A percentile compares a stretch with the other conserved stretches of the same genome.
These are phyloP conservation scores for Rhamnella rubrinervis DNA, from an alignment of 331 rosid genomes.

Conservation along the genomic window DNA sequence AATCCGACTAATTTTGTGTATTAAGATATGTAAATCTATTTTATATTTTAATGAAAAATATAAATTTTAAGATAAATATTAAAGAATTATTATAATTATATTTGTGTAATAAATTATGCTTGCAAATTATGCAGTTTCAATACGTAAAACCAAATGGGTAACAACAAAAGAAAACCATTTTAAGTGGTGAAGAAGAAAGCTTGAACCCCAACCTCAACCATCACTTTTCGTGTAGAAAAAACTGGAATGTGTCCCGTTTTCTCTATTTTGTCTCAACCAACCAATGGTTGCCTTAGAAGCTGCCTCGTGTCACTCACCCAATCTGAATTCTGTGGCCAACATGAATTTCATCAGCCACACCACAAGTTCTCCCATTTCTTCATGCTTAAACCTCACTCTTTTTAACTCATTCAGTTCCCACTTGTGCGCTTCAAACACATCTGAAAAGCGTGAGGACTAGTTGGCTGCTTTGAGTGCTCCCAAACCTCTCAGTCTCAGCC, in stretches of 20 bases:
- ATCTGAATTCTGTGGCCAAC: conserved; percentile 34
- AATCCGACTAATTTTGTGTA: too few relatives aligned
- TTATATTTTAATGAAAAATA: too few relatives aligned
- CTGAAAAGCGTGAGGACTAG: neutral
- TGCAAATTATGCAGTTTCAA: too few relatives aligned
- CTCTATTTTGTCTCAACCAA: neutral
- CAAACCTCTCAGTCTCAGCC: conserved; percentile 7
- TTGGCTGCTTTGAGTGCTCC: neutral
- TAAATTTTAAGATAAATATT: too few relatives aligned
- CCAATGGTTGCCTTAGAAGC: conserved; percentile 15
- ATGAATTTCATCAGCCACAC: conserved; percentile 14
- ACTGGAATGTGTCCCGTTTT: neutral
- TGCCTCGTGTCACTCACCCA: conserved; percentile 37
- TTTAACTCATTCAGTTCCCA: neutral
- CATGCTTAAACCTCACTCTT: neutral
- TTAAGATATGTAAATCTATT: too few relatives aligned
- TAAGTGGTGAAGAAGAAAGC: conserved; percentile 25
- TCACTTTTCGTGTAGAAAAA: neutral
- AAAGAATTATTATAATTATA: too few relatives aligned
- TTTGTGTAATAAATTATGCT: too few relatives aligned
- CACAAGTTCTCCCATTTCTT: neutral
- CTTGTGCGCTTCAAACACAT: neutral
- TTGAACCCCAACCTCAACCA: conserved; percentile 20
- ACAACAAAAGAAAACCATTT: neutral
- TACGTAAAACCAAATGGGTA: neutral